phyloP scores from a whole-genome alignment of 768 basidiomycete species.

The Podaxis sp. region DNA sequence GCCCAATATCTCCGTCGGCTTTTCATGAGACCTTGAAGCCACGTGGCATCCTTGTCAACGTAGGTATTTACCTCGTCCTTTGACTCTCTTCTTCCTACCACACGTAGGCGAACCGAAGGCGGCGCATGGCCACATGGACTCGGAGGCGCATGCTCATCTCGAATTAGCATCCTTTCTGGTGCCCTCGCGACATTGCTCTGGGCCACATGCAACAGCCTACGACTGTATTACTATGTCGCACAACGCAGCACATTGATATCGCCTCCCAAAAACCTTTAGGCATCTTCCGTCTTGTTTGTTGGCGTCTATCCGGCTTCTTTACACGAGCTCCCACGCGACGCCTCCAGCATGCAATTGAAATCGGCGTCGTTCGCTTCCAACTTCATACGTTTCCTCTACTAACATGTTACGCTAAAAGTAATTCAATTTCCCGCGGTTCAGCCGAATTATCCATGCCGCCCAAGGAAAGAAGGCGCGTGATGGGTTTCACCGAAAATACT shows the following conservation, averaged over 20 bases:
- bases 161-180: not conserved
- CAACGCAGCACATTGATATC: no score
- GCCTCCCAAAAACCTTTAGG: no score
- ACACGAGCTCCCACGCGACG: no score
- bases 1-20: not conserved
- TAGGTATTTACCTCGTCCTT: not conserved
- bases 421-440: not conserved
- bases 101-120: not conserved
- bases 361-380: not conserved
- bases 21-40: not conserved
- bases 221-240: no score
- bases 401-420: not conserved
- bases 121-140: not conserved
- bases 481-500: not conserved
- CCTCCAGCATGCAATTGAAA: not conserved
- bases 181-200: no score
- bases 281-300: no score
- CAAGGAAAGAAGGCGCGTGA: not conserved
- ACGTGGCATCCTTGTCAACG: not conserved
- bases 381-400: not conserved
- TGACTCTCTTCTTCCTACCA: not conserved
- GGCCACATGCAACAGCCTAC: no score
- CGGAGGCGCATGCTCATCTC: not conserved
- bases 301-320: no score
- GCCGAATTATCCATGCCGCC: not conserved